phyloP scores from a whole-genome alignment of 148 eudicot species.

The Camellia sinensis region DNA sequence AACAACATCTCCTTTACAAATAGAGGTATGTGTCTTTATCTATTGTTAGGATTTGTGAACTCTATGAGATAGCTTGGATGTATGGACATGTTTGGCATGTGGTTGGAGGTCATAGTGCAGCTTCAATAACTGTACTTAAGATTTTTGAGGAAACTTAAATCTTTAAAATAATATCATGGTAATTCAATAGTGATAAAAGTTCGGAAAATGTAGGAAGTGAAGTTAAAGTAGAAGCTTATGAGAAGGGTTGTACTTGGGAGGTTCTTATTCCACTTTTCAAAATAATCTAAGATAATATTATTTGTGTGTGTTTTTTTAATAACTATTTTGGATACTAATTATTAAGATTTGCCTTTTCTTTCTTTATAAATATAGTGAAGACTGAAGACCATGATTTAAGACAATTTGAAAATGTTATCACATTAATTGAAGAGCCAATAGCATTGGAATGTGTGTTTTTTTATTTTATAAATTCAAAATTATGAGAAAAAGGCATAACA shows the following conservation, averaged over 20 bases:
- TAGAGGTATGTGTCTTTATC: constrained; percentile 54
- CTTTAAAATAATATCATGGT: neutral
- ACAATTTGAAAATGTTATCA: too few species aligned
- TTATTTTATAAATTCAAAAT: too few species aligned
- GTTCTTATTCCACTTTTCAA: neutral
- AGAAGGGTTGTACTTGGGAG: neutral
- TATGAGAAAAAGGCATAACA: too few species aligned
- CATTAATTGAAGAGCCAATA: too few species aligned
- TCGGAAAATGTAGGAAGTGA: neutral
- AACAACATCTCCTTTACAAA: constrained; percentile 85
- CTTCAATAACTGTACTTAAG: neutral
- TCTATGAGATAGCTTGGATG: neutral
- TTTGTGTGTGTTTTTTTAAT: too few species aligned
- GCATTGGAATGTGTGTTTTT: too few species aligned
- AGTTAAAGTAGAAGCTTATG: too few species aligned
- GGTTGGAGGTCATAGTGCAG: neutral
- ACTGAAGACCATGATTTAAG: too few species aligned
- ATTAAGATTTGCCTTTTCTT: too few species aligned
- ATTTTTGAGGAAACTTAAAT: neutral
- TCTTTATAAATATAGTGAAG: too few species aligned
- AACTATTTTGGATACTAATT: too few species aligned
- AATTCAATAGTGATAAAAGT: neutral
- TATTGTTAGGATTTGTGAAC: neutral
- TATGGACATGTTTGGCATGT: neutral
- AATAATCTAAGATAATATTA: too few species aligned